Evolutionary conservation across 176 grass and related monocot genomes (phyloP), one percentile per base, ranked within the genome.

Genomic region (Musa troglodytarum): DNA sequence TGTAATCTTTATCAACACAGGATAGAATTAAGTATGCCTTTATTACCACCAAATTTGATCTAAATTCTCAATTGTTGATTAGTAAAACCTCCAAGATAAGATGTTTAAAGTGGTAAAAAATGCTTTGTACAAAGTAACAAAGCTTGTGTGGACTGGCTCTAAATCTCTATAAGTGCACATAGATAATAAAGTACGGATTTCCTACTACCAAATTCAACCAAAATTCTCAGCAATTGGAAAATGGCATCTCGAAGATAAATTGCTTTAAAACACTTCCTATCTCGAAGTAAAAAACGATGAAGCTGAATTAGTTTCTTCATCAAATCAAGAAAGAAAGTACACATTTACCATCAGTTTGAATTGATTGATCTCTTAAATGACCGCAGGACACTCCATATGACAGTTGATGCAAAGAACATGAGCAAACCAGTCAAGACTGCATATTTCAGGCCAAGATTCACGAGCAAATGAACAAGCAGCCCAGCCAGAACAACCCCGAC

Each of bases 321-420:
- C 9, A 65, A 59, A 15, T 11, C 34, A 1, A 12, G 26, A 23
- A 75, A 69, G 25, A 25, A 75, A 59, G 53, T 59, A 58, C 12
- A 58, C 24, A 9, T 20, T 26, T 21, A n/a, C 20, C 12, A 16
- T 85, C 78, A 89, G 57, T 82, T 82, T 1, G 73, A 43, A 69
- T 62, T 85, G 28, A 85, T 50, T 10, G 86, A 85, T 2, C 74
- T 88, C 79, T 87, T 93, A 25, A 98, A 17, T 10, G 80, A 89
- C 51, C 90, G 81, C 71, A 98, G 86, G 29, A 84, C 80, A 76
- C 84, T 81, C 94, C 94, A 97, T 90, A 97, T 97, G 62, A 83
- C 64, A 53, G 86, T 91, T 26, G 94, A 97, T 51, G 80, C 17
- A 65, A 93, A 74, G 85, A 93, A 93, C 13, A 97, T 64, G 51